These are phyloP conservation scores for Trichophyton verrucosum DNA, from an alignment of 2,329 filamentous ascomycete genomes.

Conservation along the genomic window DNA sequence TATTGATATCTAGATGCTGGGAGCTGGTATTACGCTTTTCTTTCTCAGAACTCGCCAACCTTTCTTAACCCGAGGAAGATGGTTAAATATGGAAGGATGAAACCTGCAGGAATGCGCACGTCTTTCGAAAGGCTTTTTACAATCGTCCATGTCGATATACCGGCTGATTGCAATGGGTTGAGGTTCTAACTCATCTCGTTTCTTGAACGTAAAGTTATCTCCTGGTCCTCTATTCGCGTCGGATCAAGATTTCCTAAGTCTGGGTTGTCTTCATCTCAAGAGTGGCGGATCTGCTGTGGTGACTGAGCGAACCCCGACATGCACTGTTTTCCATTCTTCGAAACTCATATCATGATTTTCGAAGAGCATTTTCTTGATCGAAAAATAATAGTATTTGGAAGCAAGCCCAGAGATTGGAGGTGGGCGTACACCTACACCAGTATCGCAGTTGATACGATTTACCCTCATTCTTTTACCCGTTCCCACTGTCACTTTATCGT, in stretches of 20 bases:
- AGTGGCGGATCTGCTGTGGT: not conserved
- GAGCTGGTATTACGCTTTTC: not conserved
- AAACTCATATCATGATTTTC: not conserved
- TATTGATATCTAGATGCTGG: not conserved
- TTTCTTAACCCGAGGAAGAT: not conserved
- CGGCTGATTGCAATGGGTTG: not conserved
- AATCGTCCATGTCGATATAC: not conserved
- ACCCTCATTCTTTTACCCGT: not conserved
- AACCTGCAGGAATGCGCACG: not conserved
- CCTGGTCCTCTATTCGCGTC: not conserved
- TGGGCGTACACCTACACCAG: not conserved
- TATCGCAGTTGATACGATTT: constrained; percentile 1
- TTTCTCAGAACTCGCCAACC: not conserved
- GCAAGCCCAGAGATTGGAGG: not conserved
- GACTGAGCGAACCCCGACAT: not conserved
- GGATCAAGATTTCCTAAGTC: no score
- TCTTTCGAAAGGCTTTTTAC: not conserved
- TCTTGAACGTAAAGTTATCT: not conserved
- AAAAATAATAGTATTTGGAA: not conserved
- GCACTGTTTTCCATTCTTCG: not conserved
- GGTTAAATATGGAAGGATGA: not conserved
- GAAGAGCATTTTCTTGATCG: not conserved
- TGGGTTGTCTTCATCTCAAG: not conserved
- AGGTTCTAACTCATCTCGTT: not conserved
- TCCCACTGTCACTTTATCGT: not conserved